phyloP scores from a whole-genome alignment of 1,284 basidiomycete genomes.

The Sanguinoderma infundibulare region DNA sequence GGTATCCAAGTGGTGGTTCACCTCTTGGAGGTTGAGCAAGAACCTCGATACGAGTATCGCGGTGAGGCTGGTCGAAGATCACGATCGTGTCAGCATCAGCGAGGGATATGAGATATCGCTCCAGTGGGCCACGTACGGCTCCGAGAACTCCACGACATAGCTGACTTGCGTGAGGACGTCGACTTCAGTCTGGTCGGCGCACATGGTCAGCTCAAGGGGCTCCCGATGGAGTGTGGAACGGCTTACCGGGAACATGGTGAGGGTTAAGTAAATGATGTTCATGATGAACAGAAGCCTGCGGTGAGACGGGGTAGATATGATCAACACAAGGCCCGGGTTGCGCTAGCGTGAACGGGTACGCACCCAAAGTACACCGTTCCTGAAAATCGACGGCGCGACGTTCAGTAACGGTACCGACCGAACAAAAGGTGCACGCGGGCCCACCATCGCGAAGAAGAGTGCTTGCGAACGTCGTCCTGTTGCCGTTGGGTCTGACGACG shows the following conservation, averaged over 20 bases:
- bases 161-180: neutral
- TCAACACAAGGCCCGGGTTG: neutral
- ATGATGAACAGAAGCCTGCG: neutral
- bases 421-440: neutral
- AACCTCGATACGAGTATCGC: neutral
- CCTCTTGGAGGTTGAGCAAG: neutral
- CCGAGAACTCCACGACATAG: slow-evolving; percentile 1
- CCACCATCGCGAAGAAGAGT: neutral
- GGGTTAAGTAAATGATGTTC: neutral
- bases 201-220: neutral
- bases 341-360: neutral
- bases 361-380: neutral
- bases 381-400: neutral
- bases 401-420: neutral
- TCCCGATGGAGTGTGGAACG: neutral
- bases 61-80: neutral
- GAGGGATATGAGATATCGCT: neutral
- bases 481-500: neutral
- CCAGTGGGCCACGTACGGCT: neutral
- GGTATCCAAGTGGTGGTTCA: neutral
- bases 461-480: neutral
- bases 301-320: no score
- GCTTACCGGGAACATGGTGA: neutral
- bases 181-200: neutral
- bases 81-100: neutral